Evolutionary conservation across 345 rosid species (phyloP).

Genomic region (Ceriops tagal): DNA sequence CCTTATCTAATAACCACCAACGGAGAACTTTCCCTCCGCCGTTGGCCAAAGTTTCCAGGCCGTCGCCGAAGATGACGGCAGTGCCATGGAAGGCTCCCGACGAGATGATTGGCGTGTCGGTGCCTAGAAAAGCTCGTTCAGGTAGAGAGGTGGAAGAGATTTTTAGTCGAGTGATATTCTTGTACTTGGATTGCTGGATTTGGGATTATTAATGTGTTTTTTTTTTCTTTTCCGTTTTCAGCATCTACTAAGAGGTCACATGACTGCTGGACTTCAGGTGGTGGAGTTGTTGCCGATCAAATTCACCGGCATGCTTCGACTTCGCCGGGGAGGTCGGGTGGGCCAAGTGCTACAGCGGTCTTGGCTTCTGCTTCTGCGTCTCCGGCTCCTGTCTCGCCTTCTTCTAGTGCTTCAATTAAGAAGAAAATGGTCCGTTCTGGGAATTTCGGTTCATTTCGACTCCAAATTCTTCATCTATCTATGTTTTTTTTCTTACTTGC

Average conservation of each 20-base stretch:
- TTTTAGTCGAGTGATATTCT: no score
- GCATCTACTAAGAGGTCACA: conserved; percentile 92
- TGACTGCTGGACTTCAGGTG: conserved; percentile 65
- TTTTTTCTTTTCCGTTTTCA: conserved; percentile 13
- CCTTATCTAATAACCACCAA: conserved; percentile 45
- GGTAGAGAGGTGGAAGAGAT: conserved; percentile 87
- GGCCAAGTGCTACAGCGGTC: conserved; percentile 37
- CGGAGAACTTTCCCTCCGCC: conserved; percentile 68
- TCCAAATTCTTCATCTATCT: no score
- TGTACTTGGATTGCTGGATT: conserved; percentile 1
- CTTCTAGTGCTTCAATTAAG: conserved; percentile 69
- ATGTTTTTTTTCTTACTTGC: background rate
- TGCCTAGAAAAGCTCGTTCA: conserved; percentile 99
- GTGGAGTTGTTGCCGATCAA: conserved; percentile 50
- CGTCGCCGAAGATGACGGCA: conserved; percentile 39
- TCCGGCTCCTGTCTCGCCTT: conserved; percentile 74
- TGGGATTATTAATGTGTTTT: background rate
- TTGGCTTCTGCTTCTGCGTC: conserved; percentile 42
- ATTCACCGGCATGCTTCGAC: conserved; percentile 70
- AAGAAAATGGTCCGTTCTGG: conserved; percentile 59
- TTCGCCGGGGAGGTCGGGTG: conserved; percentile 68
- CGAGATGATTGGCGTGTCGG: conserved; percentile 97
- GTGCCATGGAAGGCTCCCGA: conserved; percentile 71
- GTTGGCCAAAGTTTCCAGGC: conserved; percentile 51
- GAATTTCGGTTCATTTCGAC: background rate